Evolutionary conservation across 2,329 filamentous ascomycete species (phyloP).

Genomic region (Acephala macrosclerotiorum): DNA sequence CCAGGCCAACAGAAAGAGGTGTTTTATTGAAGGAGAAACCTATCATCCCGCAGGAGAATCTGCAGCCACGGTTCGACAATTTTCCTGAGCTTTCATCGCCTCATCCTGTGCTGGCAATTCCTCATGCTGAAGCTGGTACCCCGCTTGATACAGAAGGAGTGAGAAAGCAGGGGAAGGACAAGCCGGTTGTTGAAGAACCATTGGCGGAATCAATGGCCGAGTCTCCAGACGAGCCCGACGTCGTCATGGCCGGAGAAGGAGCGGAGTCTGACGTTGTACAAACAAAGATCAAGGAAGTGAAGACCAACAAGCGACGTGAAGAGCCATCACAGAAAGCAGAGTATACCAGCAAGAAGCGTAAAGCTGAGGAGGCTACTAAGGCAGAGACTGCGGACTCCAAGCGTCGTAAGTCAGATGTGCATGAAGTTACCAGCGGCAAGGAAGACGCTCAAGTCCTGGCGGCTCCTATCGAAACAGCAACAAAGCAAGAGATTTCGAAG

Average conservation of each 20-base stretch:
- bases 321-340: background rate
- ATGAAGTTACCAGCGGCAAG: background rate
- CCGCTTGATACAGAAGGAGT: background rate
- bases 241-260: background rate
- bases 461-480: too few species aligned
- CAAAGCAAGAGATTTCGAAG: too few species aligned
- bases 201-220: background rate
- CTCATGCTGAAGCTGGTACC: slow-evolving; percentile 1
- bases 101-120: background rate
- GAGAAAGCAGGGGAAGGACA: background rate
- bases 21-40: background rate
- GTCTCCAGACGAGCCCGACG: background rate
- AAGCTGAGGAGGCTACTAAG: background rate
- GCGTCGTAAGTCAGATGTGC: background rate
- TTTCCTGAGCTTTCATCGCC: background rate
- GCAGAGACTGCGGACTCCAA: background rate
- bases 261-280: background rate
- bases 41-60: background rate
- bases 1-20: background rate
- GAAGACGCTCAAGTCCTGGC: background rate
- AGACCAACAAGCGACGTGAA: background rate
- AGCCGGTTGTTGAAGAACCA: background rate
- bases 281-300: background rate
- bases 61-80: background rate
- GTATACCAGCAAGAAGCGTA: slow-evolving; percentile 1